Base-by-base conservation (phyloP, 2,329 filamentous ascomycete genomes). In the Fusarium sororula region DNA sequence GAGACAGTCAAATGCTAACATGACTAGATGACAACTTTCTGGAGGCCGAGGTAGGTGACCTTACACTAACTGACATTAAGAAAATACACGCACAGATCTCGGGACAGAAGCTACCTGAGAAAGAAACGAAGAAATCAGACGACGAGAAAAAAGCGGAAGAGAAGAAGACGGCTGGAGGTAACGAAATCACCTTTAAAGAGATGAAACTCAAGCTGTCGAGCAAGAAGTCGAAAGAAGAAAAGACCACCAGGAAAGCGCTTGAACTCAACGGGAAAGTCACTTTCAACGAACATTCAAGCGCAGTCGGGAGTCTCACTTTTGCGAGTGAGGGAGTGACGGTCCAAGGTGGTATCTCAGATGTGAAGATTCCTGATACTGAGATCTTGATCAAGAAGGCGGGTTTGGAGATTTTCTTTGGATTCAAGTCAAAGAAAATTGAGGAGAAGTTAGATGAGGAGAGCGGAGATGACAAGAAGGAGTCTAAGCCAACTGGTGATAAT, bases 381-480 rank as follows among this genome's bases (percentile, higher is more conserved):
- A 4, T 47, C 2, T 4, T 7, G 44, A 47, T 47, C 0, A 20
- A 28, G 18, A 47, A 47, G 24, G 44, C 44, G 0, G 44, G 44
- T 3, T 28, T 47, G 44, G 24, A 47, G 5, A 47, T 47, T 0
- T 47, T 47, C 24, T 47, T 47, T 14, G 24, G 24, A 9, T 28
- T 47, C 4, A 47, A 14, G 18, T 20, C 24, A 4, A 47, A 28
- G 24, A 14, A 26, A 7, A 4, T 4, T 1, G 24, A 28, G 5
- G 24, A 47, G 5, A 47, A 47, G 18, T 1, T 18, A 6, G 44
- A 28, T 20, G 24, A 47, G 24, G 4, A 28, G 18, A 47, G 17
- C 14, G 44, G 3, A 0, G 24, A 28, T 1, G 24, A 20, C 0
- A 28, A 3, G 7, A 20, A 20, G n/a, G 15, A 44, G n/a, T 24